Evolutionary conservation across 2,329 filamentous ascomycete species (phyloP).

Genomic region (Rutstroemia sp.): DNA sequence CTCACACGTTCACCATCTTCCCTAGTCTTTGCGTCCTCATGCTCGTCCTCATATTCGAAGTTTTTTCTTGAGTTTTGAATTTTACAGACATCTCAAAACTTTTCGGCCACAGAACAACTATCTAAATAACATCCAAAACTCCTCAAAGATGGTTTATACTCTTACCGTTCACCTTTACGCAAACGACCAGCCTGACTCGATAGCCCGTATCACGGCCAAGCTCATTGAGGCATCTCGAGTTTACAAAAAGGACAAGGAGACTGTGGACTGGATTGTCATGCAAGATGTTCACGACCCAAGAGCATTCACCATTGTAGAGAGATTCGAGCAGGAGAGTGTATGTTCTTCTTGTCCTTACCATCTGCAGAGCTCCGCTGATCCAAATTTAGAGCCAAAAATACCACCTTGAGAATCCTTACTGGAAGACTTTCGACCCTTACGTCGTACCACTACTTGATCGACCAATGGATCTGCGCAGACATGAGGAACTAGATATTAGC

Average conservation of each 20-base stretch:
- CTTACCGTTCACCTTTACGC: conserved; percentile 64
- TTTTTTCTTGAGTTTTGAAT: too few relatives aligned
- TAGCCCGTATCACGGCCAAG: conserved; percentile 62
- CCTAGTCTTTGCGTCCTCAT: too few relatives aligned
- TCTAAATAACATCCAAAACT: not conserved
- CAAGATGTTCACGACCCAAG: conserved; percentile 61
- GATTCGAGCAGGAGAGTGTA: conserved; percentile 60
- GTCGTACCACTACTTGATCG: conserved; percentile 60
- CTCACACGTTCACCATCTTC: not conserved
- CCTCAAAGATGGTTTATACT: conserved; percentile 56
- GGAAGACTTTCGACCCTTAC: conserved; percentile 65
- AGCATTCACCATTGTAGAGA: conserved; percentile 69
- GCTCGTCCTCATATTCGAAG: too few relatives aligned
- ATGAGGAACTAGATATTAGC: conserved; percentile 58
- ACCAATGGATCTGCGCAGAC: conserved; percentile 61
- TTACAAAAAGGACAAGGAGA: conserved; percentile 67
- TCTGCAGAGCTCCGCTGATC: not conserved
- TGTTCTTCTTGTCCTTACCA: conserved; percentile 24
- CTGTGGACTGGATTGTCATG: conserved; percentile 67
- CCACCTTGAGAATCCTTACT: conserved; percentile 43
- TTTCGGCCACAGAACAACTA: too few relatives aligned
- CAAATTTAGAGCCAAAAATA: conserved; percentile 46
- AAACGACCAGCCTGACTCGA: conserved; percentile 55
- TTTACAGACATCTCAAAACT: too few relatives aligned
- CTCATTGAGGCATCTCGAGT: conserved; percentile 67